A percentile compares a stretch with the other conserved stretches of the same genome.
Conservation (phyloP, 1,284 basidiomycete species). For the Heterobasidion occidentale region DNA sequence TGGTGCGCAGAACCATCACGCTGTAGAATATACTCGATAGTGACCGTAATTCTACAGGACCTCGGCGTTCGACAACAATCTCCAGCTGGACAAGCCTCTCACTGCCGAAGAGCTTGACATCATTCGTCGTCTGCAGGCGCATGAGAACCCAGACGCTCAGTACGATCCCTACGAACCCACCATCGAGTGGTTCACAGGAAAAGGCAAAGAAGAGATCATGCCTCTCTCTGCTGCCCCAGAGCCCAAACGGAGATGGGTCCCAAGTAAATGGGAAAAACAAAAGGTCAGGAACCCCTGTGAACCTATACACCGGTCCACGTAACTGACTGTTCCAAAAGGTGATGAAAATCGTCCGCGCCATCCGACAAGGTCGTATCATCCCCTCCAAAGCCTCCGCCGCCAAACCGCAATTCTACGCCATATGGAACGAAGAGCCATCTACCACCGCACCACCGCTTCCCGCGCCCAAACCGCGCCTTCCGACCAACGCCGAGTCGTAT, state of each 20-base stretch:
- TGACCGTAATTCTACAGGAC: slow-evolving; percentile 46
- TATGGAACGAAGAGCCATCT: slow-evolving; percentile 78
- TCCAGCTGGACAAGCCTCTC: slow-evolving; percentile 82
- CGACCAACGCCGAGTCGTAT: slow-evolving; percentile 93
- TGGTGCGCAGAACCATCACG: slow-evolving; percentile 51
- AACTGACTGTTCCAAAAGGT: slow-evolving; percentile 41
- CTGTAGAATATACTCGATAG: too few relatives aligned
- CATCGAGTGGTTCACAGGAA: slow-evolving; percentile 95
- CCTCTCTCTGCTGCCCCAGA: slow-evolving; percentile 89
- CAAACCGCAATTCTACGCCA: slow-evolving; percentile 78
- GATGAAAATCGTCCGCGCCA: slow-evolving; percentile 99
- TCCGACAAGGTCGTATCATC: slow-evolving; percentile 90
- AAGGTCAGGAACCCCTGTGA: slow-evolving; percentile 52
- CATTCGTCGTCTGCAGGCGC: slow-evolving; percentile 83
- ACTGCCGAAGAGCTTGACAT: slow-evolving; percentile 92
- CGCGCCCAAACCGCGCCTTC: slow-evolving; percentile 87
- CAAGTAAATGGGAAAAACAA: slow-evolving; percentile 99
- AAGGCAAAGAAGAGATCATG: slow-evolving; percentile 91
- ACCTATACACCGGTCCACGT: neutral
- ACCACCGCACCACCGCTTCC: slow-evolving; percentile 77
- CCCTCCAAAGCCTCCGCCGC: slow-evolving; percentile 70
- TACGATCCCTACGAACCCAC: slow-evolving; percentile 94
- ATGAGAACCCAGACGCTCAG: slow-evolving; percentile 85
- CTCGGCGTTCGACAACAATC: slow-evolving; percentile 86
- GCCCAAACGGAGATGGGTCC: slow-evolving; percentile 94